Evolutionary conservation across 352 stramenopile genomes (phyloP).

Genomic region (Phytophthora pini): DNA sequence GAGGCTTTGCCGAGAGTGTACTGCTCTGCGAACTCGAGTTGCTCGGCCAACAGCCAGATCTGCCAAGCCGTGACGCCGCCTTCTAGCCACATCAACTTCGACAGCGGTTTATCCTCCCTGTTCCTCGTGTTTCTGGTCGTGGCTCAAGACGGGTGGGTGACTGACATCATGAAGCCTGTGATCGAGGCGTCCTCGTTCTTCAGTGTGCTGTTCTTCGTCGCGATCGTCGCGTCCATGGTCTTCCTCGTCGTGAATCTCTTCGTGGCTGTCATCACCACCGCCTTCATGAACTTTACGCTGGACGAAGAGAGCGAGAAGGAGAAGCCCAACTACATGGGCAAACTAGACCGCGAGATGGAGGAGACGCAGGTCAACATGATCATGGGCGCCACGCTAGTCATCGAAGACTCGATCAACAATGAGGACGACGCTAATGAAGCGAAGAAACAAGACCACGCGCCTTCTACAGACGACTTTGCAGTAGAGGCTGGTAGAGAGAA

Average conservation of each 20-base stretch:
- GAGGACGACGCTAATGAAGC: slow-evolving; percentile 4
- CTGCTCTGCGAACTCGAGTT: slow-evolving; percentile 56
- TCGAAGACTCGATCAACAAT: slow-evolving; percentile 49
- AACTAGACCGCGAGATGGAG: slow-evolving; percentile 63
- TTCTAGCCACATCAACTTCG: slow-evolving; percentile 73
- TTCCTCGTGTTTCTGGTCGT: slow-evolving; percentile 86
- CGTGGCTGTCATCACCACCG: slow-evolving; percentile 83
- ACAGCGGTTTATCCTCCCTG: slow-evolving; percentile 68
- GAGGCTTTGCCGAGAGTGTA: slow-evolving; percentile 58
- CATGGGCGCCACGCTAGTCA: slow-evolving; percentile 80
- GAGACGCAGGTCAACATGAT: slow-evolving; percentile 84
- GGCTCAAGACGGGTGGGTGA: slow-evolving; percentile 79
- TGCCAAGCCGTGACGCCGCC: slow-evolving; percentile 43
- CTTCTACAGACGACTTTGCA: neutral
- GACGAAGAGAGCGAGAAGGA: slow-evolving; percentile 51
- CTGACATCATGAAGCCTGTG: slow-evolving; percentile 81
- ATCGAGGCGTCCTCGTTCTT: slow-evolving; percentile 64
- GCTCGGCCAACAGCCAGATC: slow-evolving; percentile 38
- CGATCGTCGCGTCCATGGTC: slow-evolving; percentile 77
- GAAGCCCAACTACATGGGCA: slow-evolving; percentile 52
- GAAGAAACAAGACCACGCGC: too few species aligned
- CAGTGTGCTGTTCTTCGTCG: slow-evolving; percentile 72
- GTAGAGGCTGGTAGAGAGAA: neutral
- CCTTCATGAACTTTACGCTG: slow-evolving; percentile 85
- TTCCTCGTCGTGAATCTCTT: slow-evolving; percentile 88